Conservation (phyloP, 2,329 filamentous ascomycete genomes). For the Ascochyta fabae region DNA sequence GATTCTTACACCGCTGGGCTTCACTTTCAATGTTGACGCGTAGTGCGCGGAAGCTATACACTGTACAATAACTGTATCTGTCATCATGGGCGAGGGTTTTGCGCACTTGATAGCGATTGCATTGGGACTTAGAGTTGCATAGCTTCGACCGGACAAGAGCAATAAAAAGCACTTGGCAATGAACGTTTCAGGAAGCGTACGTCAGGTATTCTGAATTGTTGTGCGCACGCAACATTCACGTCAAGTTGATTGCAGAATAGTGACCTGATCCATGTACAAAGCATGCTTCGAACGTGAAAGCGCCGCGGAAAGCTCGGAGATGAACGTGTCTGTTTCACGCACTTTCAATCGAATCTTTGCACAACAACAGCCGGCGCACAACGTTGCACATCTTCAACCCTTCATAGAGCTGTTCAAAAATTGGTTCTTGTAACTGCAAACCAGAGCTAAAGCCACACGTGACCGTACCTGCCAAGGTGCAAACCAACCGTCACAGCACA, state of each 20-base stretch:
- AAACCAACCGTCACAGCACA: background rate
- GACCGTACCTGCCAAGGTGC: conserved; percentile 13
- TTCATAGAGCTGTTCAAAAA: background rate
- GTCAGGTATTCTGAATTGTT: background rate
- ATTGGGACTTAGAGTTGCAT: conserved; percentile 15
- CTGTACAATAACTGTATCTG: conserved; percentile 19
- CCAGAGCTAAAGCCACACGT: conserved; percentile 2
- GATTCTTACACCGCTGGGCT: conserved; percentile 64
- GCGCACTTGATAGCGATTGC: conserved; percentile 19
- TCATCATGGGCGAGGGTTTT: conserved; percentile 16
- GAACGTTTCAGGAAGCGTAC: background rate
- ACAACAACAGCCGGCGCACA: background rate
- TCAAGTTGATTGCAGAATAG: background rate
- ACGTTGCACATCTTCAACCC: background rate
- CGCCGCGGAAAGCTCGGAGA: conserved; percentile 8
- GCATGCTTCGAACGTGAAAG: background rate
- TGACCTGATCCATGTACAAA: conserved; percentile 1
- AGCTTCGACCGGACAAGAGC: conserved; percentile 10
- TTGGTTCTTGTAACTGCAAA: background rate
- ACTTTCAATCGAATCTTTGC: background rate
- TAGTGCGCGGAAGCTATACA: conserved; percentile 7
- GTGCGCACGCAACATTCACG: too few species aligned
- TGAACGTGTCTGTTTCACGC: conserved; percentile 9
- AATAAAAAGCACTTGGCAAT: conserved; percentile 13
- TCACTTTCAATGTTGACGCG: conserved; percentile 29